These are phyloP conservation scores for Lactifluus piperatus DNA, from an alignment of 768 basidiomycete species.

Conservation along the genomic window DNA sequence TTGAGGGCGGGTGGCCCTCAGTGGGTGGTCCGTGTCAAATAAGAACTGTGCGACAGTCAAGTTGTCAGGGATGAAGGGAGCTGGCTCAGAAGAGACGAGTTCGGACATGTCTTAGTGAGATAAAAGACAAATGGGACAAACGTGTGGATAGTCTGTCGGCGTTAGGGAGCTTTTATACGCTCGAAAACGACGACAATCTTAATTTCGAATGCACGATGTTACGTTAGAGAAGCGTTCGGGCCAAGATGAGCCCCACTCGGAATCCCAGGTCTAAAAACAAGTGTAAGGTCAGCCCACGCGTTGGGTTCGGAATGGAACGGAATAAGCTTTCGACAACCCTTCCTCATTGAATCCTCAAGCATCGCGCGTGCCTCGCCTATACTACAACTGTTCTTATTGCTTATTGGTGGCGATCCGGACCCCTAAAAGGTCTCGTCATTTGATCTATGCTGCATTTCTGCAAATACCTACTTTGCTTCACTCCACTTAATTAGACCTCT, in stretches of 20 bases:
- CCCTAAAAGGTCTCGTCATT: no score
- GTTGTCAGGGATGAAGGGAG: conserved; percentile 48
- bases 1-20: conserved; percentile 38
- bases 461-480: no score
- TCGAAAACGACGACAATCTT: background rate
- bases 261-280: background rate
- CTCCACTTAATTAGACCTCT: no score
- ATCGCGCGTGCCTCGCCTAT: no score
- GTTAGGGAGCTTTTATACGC: background rate
- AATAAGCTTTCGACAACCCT: no score
- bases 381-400: no score
- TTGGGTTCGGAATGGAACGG: no score
- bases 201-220: no score
- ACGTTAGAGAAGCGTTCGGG: background rate
- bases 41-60: conserved; percentile 61
- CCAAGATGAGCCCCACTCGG: background rate
- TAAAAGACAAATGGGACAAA: background rate
- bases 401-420: no score
- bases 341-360: no score
- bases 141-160: background rate
- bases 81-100: conserved; percentile 19
- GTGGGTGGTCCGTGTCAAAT: conserved; percentile 36
- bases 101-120: conserved; percentile 21
- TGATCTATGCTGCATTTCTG: no score
- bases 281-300: no score